These are phyloP conservation scores for Solanum dulcamara DNA, from an alignment of 257 asterid genomes.

Conservation along the genomic window DNA sequence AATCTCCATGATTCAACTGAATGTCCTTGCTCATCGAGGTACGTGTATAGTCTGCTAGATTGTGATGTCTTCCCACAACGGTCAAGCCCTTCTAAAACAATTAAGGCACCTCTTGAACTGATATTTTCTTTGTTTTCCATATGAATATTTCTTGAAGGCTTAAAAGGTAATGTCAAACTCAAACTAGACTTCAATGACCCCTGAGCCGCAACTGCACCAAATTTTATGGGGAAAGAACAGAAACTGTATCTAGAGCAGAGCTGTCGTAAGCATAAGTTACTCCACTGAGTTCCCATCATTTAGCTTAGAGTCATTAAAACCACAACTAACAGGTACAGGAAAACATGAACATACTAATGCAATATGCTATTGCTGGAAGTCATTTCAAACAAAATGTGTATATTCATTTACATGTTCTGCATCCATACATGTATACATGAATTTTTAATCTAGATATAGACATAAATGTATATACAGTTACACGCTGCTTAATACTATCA, in stretches of 20 bases:
- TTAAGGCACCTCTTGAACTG: conserved; percentile 68
- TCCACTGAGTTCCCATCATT: background rate
- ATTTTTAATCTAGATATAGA: background rate
- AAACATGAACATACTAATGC: background rate
- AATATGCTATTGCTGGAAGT: background rate
- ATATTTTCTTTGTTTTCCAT: conserved; percentile 43
- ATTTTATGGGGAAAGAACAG: background rate
- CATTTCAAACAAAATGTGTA: background rate
- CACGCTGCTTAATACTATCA: background rate
- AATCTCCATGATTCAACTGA: conserved; percentile 77
- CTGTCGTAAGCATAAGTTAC: background rate
- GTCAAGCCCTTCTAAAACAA: conserved; percentile 85
- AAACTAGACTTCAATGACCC: conserved; percentile 9
- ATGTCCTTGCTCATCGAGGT: conserved; percentile 55
- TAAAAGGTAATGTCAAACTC: conserved; percentile 25
- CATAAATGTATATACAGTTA: background rate
- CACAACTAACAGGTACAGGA: background rate
- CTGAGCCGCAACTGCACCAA: background rate
- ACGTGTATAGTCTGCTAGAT: conserved; percentile 43
- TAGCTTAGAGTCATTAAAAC: background rate
- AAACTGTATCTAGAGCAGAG: background rate
- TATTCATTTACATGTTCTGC: background rate
- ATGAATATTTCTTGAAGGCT: conserved; percentile 35
- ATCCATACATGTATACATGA: background rate
- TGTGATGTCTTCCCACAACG: conserved; percentile 89